These are phyloP conservation scores for Histomonas meleagridis DNA, from an alignment of 208 protist genomes.

Conservation along the genomic window DNA sequence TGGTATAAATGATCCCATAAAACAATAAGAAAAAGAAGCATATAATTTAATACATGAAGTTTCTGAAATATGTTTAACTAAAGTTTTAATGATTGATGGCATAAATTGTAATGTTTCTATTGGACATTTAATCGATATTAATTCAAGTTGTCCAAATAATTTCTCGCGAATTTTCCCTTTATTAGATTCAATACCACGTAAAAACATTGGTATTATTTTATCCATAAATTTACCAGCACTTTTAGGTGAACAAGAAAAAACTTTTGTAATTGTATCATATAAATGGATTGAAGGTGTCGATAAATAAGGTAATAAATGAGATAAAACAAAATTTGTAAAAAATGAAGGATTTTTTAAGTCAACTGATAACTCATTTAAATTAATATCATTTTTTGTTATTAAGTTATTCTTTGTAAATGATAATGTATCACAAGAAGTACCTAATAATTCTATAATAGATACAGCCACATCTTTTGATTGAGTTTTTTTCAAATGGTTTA, in stretches of 20 bases:
- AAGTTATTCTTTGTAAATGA: no score
- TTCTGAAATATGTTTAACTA: not conserved
- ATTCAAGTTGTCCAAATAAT: not conserved
- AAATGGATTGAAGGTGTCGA: not conserved
- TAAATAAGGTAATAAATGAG: slow-evolving; percentile 10
- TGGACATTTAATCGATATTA: not conserved
- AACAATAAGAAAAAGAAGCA: not conserved
- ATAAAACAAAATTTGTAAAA: slow-evolving; percentile 8
- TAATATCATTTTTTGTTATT: no score
- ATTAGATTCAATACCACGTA: not conserved
- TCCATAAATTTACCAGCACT: not conserved
- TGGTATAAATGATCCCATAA: not conserved
- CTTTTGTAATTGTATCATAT: not conserved
- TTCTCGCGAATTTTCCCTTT: not conserved
- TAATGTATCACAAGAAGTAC: not conserved
- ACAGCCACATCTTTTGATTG: not conserved
- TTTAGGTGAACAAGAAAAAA: not conserved
- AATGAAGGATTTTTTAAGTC: not conserved
- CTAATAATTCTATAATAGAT: slow-evolving; percentile 6
- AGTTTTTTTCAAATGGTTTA: not conserved
- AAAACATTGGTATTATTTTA: not conserved
- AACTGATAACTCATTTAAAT: not conserved
- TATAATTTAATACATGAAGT: not conserved
- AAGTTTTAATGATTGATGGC: not conserved
- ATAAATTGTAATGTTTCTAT: not conserved